These are phyloP conservation scores for Polychaeton citri DNA, from an alignment of 2,329 filamentous ascomycete genomes.

Conservation along the genomic window DNA sequence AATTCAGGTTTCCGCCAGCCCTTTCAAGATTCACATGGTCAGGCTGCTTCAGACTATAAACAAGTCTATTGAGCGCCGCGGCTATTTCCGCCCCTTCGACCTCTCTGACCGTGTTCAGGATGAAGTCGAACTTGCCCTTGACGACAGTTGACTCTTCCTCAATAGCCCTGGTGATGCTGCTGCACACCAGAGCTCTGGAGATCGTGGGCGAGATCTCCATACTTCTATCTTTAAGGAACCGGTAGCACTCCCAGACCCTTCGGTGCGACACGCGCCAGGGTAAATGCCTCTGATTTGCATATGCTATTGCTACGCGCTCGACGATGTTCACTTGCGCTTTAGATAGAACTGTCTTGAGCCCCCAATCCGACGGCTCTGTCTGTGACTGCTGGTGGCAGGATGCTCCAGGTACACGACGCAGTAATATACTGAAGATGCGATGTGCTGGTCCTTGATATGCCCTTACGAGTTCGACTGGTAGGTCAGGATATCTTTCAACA, in stretches of 20 bases:
- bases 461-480: background rate
- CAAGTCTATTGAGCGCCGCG: constrained; percentile 16
- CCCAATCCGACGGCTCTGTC: background rate
- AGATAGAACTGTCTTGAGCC: constrained; percentile 11
- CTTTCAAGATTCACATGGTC: background rate
- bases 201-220: constrained; percentile 31
- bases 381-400: constrained; percentile 5
- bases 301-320: constrained; percentile 30
- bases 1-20: background rate
- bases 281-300: constrained; percentile 26
- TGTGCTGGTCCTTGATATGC: constrained; percentile 1
- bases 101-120: constrained; percentile 16
- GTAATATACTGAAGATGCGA: constrained; percentile 12
- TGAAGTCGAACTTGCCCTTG: constrained; percentile 1
- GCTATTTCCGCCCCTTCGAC: constrained; percentile 32
- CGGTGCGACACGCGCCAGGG: constrained; percentile 29
- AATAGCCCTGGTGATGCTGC: constrained; percentile 33
- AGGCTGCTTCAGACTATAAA: constrained; percentile 3
- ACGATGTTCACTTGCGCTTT: constrained; percentile 29
- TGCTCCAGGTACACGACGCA: constrained; percentile 6
- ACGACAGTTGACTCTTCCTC: constrained; percentile 22
- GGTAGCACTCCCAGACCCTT: constrained; percentile 35
- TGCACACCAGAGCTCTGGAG: constrained; percentile 36
- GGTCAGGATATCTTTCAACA: background rate
- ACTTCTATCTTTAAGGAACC: constrained; percentile 28